Evolutionary conservation across 2,329 filamentous ascomycete species (phyloP).

Genomic region (Aspergillus sp.): DNA sequence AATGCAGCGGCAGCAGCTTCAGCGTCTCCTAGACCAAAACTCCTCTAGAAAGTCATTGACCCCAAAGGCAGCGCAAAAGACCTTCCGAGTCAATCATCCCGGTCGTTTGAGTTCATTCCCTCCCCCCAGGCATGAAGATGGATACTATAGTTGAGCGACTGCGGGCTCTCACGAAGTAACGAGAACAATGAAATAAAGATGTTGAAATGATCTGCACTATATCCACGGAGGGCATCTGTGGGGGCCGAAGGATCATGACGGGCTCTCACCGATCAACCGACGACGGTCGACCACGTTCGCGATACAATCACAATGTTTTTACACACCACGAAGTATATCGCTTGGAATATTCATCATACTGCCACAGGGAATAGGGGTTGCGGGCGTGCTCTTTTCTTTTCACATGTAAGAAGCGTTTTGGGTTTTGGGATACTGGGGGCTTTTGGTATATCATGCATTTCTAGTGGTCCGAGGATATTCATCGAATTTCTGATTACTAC

Average conservation of each 20-base stretch:
- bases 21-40: constrained; percentile 39
- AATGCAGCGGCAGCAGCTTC: constrained; percentile 45
- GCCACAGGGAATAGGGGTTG: constrained; percentile 17
- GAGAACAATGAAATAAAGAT: background rate
- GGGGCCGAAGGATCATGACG: constrained; percentile 4
- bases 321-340: background rate
- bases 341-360: background rate
- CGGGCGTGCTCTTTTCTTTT: background rate
- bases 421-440: background rate
- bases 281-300: background rate
- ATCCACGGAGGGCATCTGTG: background rate
- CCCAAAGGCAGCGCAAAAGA: constrained; percentile 29
- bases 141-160: constrained; percentile 9
- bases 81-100: constrained; percentile 34
- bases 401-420: background rate
- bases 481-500: background rate
- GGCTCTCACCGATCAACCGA: background rate
- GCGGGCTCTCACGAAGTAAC: background rate
- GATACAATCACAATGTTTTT: background rate
- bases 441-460: background rate
- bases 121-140: constrained; percentile 9
- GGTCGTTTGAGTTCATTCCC: constrained; percentile 27
- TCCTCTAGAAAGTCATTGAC: constrained; percentile 26
- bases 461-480: background rate
- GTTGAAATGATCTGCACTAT: constrained; percentile 10